These are phyloP conservation scores for Tieghemostelium lacteum DNA, from an alignment of 78 protist genomes.

Conservation along the genomic window DNA sequence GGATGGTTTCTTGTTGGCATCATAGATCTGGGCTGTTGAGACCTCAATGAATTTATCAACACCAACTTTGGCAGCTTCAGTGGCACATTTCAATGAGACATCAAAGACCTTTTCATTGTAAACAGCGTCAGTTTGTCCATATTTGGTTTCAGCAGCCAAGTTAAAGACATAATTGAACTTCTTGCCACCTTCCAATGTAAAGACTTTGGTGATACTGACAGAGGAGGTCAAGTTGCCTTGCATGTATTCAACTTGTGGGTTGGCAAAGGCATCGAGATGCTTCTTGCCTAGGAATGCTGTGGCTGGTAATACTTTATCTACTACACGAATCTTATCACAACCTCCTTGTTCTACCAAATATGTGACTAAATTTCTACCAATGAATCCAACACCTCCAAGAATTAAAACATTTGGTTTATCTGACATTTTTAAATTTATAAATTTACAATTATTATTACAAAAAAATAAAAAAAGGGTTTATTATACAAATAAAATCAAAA, in stretches of 20 bases:
- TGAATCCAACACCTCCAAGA: constrained; percentile 96
- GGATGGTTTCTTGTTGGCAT: constrained; percentile 82
- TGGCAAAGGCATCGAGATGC: constrained; percentile 74
- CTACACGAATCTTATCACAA: constrained; percentile 88
- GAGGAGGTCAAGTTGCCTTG: constrained; percentile 88
- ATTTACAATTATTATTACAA: too few species aligned
- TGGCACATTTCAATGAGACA: constrained; percentile 74
- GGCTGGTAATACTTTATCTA: constrained; percentile 91
- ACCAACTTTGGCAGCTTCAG: constrained; percentile 82
- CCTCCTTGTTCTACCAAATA: constrained; percentile 86
- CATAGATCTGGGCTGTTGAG: constrained; percentile 95
- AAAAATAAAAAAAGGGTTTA: too few species aligned
- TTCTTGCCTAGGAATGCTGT: constrained; percentile 82
- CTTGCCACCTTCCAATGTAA: constrained; percentile 73
- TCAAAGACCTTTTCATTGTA: constrained; percentile 86
- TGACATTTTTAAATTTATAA: constrained; percentile 25
- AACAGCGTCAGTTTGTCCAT: constrained; percentile 87
- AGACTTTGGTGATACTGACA: constrained; percentile 67
- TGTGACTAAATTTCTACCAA: constrained; percentile 93
- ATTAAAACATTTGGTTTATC: constrained; percentile 87
- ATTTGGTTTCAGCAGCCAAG: constrained; percentile 94
- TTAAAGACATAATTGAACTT: constrained; percentile 91
- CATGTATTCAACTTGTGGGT: constrained; percentile 82
- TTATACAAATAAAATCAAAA: too few species aligned
- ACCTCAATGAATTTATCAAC: constrained; percentile 91